These are phyloP conservation scores for Gracilaria domingensis DNA, from an alignment of 23 red algal species.

Conservation along the genomic window DNA sequence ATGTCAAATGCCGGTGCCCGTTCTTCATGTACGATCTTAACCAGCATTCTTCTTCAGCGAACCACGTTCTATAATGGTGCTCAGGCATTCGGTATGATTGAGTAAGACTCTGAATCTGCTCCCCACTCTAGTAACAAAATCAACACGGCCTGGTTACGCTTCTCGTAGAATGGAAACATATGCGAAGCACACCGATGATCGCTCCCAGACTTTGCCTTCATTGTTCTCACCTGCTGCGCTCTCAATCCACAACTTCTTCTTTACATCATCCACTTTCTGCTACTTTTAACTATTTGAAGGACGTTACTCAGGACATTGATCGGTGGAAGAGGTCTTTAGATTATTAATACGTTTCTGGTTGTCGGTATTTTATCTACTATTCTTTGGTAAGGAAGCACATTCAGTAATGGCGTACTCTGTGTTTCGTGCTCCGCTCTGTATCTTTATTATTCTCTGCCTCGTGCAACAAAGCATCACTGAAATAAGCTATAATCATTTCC, in stretches of 20 bases:
- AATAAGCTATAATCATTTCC: conserved; percentile 28
- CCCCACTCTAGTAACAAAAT: neutral
- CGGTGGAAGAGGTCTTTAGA: neutral
- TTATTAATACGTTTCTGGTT: neutral
- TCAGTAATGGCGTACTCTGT: neutral
- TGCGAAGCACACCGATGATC: neutral
- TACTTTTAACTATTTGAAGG: neutral
- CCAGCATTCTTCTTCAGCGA: neutral
- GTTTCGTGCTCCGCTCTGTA: neutral
- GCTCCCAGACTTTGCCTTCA: neutral
- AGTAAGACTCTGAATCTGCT: neutral
- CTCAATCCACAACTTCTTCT: neutral
- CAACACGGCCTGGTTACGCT: neutral
- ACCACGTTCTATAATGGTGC: neutral
- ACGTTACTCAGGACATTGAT: neutral
- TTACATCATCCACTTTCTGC: neutral
- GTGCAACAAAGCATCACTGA: neutral
- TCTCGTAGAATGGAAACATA: neutral
- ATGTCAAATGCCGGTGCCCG: neutral
- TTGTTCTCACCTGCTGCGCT: neutral
- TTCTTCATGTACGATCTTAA: neutral
- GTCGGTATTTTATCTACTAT: neutral
- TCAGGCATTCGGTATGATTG: neutral
- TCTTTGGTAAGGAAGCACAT: neutral
- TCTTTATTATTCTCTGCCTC: neutral